Base-by-base conservation (phyloP, 2,329 filamentous ascomycete genomes). In the Pseudovirgaria hyperparasitica region DNA sequence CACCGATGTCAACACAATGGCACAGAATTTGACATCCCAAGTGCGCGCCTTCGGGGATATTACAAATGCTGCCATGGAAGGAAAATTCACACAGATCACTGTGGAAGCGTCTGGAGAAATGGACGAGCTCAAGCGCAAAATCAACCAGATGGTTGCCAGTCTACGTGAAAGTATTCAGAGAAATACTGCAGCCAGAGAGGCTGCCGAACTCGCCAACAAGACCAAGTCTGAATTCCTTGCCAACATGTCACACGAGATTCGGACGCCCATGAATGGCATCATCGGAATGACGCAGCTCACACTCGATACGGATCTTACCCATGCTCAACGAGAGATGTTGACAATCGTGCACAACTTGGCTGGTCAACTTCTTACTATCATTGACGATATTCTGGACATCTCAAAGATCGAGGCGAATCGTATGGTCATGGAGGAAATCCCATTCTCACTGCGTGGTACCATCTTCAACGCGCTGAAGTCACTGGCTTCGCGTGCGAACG, bases 121-220 rank as follows among this genome's bases (percentile, higher is more conserved):
- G 90, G 90, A 96, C 56, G 87, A 96, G 55, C 67, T 98, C 43
- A 98, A 98, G 60, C 76, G 86, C 45, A 96, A 96, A 66, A 96
- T 98, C 68, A 98, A 96, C 53, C 82, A 92, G 62, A 98, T 98
- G 90, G 86, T 96, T 28, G 90, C 82, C 50, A 93, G 92, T 50
- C 62, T 98, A 36, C 69, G 87, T 41, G 90, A 96, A 57, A 92
- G 82, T 65, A 94, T 98, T 41, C 86, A 96, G 54, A 76, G 85
- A 52, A 98, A 96, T 52, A 94, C 86, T 3, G 82, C 86, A 39
- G 90, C 90, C 31, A 80, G 90, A 55, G 87, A 96, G 56, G 86
- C 87, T 24, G 90, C 90, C 45, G 90, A 98, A 53, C 63, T 94
- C 50, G 90, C 90, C 37, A 96, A 94, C 63, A 87, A 92, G 59